phyloP scores from a whole-genome alignment of 1,139 yeast species.

The Candida albicans region DNA sequence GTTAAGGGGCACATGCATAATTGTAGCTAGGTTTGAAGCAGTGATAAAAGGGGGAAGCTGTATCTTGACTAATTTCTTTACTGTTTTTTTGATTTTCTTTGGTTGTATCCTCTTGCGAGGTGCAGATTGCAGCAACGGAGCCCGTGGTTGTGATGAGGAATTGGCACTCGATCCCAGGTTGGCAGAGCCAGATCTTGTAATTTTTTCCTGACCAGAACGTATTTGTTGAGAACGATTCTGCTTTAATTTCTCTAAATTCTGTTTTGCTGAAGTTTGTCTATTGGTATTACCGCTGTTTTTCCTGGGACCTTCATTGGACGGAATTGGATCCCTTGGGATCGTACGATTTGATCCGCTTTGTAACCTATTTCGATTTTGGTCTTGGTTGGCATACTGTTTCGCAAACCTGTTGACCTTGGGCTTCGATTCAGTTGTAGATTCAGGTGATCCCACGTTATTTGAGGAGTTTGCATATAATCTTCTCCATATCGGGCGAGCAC shows the following conservation, averaged over 20 bases:
- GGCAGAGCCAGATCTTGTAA: no score
- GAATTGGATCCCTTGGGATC: no score
- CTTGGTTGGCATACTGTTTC: slow-evolving; percentile 7
- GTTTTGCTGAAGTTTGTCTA: no score
- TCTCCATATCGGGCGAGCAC: not conserved
- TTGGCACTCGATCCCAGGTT: no score
- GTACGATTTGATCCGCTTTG: no score
- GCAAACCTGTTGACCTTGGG: slow-evolving; percentile 14
- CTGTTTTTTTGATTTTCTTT: slow-evolving; percentile 9
- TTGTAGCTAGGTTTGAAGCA: slow-evolving; percentile 72
- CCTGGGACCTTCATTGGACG: no score
- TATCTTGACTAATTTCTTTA: slow-evolving; percentile 32
- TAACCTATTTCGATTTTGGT: no score
- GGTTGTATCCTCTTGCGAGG: slow-evolving; percentile 11
- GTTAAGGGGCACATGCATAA: slow-evolving; percentile 64
- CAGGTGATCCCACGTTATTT: not conserved
- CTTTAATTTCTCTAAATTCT: slow-evolving; percentile 3
- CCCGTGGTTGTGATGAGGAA: not conserved
- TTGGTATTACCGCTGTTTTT: no score
- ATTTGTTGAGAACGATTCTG: slow-evolving; percentile 4
- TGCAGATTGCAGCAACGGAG: not conserved
- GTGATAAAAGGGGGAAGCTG: slow-evolving; percentile 73
- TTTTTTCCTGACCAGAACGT: slow-evolving; percentile 1
- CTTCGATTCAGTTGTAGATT: slow-evolving; percentile 3
- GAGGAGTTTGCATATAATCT: not conserved